Conservation (phyloP, 805 yeast species). For the Metschnikowia hibisci region DNA sequence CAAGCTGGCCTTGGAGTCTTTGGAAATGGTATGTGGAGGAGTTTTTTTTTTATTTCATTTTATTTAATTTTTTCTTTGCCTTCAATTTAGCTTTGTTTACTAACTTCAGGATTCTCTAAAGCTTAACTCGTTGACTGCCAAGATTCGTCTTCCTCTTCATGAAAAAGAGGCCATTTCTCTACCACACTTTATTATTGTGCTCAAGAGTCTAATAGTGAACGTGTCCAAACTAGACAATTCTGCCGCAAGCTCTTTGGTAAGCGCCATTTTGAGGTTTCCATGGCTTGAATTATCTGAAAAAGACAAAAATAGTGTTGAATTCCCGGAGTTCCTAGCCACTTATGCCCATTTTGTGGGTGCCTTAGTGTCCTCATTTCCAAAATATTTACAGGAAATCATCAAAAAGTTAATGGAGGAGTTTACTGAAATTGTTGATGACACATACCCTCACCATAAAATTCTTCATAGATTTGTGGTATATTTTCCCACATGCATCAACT, state of each 20-base stretch:
- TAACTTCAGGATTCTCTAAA: constrained; percentile 44
- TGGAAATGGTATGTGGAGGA: constrained; percentile 52
- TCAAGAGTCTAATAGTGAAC: constrained; percentile 58
- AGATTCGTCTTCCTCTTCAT: constrained; percentile 49
- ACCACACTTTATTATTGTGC: constrained; percentile 49
- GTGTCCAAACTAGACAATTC: constrained; percentile 63
- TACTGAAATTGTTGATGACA: constrained; percentile 18
- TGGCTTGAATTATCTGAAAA: constrained; percentile 52
- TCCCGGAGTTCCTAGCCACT: constrained; percentile 38
- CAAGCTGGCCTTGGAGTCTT: constrained; percentile 63
- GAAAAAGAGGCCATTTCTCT: constrained; percentile 53
- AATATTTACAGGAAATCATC: constrained; percentile 85
- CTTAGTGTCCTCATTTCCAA: constrained; percentile 80
- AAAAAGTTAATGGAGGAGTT: constrained; percentile 64
- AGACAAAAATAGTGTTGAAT: constrained; percentile 16
- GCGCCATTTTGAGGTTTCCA: constrained; percentile 56
- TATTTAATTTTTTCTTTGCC: too few relatives aligned
- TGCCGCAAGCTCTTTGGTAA: constrained; percentile 49
- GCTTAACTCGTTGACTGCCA: constrained; percentile 56
- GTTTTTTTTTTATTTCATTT: too few relatives aligned
- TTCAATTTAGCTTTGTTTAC: background rate
- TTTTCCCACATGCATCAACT: constrained; percentile 77
- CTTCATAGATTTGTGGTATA: constrained; percentile 60
- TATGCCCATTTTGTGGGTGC: constrained; percentile 74
- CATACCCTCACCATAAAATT: constrained; percentile 52